phyloP scores from a whole-genome alignment of 148 eudicot genomes.

The Camellia japonica region DNA sequence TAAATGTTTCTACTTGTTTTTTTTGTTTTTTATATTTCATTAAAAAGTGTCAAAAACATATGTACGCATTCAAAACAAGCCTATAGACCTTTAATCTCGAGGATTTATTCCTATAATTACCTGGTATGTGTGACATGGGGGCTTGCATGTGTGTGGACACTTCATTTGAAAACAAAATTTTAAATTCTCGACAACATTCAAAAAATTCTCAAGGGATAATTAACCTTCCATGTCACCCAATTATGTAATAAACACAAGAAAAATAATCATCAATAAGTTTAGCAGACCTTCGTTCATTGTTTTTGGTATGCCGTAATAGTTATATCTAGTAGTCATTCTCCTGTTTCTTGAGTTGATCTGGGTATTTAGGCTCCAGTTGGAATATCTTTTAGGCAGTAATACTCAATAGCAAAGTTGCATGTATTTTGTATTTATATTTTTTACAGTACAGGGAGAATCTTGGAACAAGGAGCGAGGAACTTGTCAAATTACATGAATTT shows the following conservation, averaged over 20 bases:
- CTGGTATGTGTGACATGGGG: neutral
- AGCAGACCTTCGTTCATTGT: neutral
- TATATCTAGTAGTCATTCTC: neutral
- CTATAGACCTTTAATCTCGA: neutral
- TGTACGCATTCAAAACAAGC: neutral
- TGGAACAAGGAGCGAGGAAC: neutral
- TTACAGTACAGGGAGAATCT: neutral
- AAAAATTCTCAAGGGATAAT: constrained; percentile 4
- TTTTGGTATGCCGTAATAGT: neutral
- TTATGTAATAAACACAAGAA: neutral
- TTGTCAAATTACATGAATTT: constrained; percentile 3
- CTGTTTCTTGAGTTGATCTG: neutral
- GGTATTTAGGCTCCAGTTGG: neutral
- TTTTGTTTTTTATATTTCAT: neutral
- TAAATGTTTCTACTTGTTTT: constrained; percentile 29
- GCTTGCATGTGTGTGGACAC: neutral
- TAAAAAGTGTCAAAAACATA: neutral
- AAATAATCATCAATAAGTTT: neutral
- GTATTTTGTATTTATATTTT: neutral
- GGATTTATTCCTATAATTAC: neutral
- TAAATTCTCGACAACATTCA: neutral
- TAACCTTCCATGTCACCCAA: neutral
- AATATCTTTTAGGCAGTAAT: neutral
- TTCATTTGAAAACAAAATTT: too few relatives aligned
- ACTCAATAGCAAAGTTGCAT: neutral